Evolutionary conservation across 2,329 filamentous ascomycete species (phyloP), one percentile per base, ranked within the genome.

Genomic region (Didymella lethalis): DNA sequence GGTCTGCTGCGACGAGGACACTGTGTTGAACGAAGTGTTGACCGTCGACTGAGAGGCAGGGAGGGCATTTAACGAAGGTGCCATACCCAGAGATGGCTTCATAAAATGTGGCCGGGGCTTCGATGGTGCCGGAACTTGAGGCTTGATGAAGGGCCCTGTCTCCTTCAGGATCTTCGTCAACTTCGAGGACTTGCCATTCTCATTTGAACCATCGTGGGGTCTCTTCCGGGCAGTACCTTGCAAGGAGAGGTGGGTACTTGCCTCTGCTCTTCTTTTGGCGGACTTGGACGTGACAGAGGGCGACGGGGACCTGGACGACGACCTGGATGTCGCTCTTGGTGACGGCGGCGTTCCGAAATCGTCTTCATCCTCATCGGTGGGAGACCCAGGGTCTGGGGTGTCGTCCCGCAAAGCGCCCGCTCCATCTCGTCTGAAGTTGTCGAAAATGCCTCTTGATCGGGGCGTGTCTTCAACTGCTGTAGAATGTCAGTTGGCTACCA

Each of bases 281-380:
- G 72, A 64, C 25, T 59, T 64, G 1, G 66, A 64, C 16, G 64
- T 67, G 10, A 59, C 31, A 10, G 52, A 55, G 26, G 52, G 57
- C 6, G 57, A 60, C 3, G 47, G 56, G 25, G 56, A 59, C 34
- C 56, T 45, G 5, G 67, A 54, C 16, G 25, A 20, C 16, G 46
- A 59, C 34, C 56, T 45, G 5, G 67, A 54, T 18, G 25, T 26
- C 16, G 46, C 40, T 31, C 46, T 69, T 34, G 70, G 68, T 3
- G 71, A 73, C 16, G 57, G 68, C 18, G 69, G 66, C 2, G 64
- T 68, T 18, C 54, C 34, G 26, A 50, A 69, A 3, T 66, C 63
- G 31, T 69, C 66, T 2, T 72, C 68, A 7, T 76, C 72, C 16
- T 69, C 71, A 31, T 75, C 73, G 2, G 74, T 76, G 1, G 71